A percentile compares a stretch with the other conserved stretches of the same genome.
Evolutionary conservation across 257 asterid species (phyloP).

Genomic region (Phtheirospermum japonicum): DNA sequence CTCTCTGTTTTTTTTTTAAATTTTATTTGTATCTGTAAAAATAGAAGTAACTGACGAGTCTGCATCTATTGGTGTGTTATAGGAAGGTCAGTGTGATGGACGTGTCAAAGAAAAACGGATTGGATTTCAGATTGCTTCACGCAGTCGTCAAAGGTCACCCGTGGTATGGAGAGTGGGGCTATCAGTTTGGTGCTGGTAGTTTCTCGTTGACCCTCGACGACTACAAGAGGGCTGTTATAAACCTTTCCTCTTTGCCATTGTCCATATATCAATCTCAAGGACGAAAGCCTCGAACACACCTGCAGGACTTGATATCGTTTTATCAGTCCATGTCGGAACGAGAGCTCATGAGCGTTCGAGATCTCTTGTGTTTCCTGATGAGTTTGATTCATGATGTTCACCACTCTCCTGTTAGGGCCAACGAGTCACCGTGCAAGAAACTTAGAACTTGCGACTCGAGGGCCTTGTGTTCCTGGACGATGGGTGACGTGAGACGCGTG

Average conservation of each 20-base stretch:
- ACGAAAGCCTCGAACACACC: slow-evolving; percentile 66
- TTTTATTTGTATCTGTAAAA: neutral
- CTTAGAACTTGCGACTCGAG: slow-evolving; percentile 44
- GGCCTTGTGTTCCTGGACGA: slow-evolving; percentile 71
- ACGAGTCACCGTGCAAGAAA: slow-evolving; percentile 52
- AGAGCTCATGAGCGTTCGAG: slow-evolving; percentile 70
- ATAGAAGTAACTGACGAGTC: neutral
- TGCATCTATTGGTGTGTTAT: slow-evolving; percentile 12
- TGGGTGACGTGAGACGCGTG: slow-evolving; percentile 57
- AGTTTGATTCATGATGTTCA: slow-evolving; percentile 55
- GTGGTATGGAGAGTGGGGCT: slow-evolving; percentile 99
- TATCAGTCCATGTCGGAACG: slow-evolving; percentile 82
- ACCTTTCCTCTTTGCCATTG: slow-evolving; percentile 63
- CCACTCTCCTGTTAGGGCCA: slow-evolving; percentile 32
- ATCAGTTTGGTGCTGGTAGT: slow-evolving; percentile 90
- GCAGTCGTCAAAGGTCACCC: slow-evolving; percentile 76
- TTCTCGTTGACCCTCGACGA: slow-evolving; percentile 59
- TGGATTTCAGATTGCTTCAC: slow-evolving; percentile 82
- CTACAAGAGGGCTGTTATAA: slow-evolving; percentile 52
- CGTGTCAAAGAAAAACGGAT: slow-evolving; percentile 88
- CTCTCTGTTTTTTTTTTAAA: neutral
- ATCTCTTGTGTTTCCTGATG: slow-evolving; percentile 67
- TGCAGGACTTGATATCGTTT: slow-evolving; percentile 77
- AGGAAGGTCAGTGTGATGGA: slow-evolving; percentile 94
- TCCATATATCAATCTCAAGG: slow-evolving; percentile 66